Evolutionary conservation across 1,139 yeast genomes (phyloP), one percentile per base, ranked within the genome.

Genomic region (Yamadazyma siamensis): DNA sequence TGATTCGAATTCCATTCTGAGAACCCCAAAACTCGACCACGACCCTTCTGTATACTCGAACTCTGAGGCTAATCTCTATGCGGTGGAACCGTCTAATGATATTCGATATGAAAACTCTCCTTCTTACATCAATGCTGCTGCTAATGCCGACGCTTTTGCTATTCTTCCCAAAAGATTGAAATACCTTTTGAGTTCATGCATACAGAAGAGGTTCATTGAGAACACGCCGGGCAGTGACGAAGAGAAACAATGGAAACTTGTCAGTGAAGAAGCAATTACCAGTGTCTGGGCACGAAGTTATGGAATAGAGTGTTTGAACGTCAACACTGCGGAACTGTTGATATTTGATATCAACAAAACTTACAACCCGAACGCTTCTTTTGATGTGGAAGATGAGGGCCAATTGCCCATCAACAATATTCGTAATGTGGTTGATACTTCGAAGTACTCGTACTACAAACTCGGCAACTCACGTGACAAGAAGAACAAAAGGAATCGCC

Each of bases 221-320:
- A 29, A 32, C 9, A 48, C 44, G 13, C 19, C 32, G 12, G 14
- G 35, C 12, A 29, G 29, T 9, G 35, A 40, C 15, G 35, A 42
- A 3, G 35, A 40, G 5, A 58, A 59, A 25, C 51, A 62, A 20
- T 78, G 83, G 83, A 56, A 56, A 27, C 52, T 77, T 18, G 64
- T 77, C 4, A 68, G 80, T 3, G 84, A 78, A 47, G 82, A 77
- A 39, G 47, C 66, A 1, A 58, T 68, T 4, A 66, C 78, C 5
- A 59, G 61, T 24, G 61, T 71, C 6, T 77, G 84, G 83, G 65
- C 72, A n/a, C 54, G 57, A 26, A 64, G 79, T 38, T 77, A 62
- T 48, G 77, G 78, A 1, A 57, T 77, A 26, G 63, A 62, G 23
- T 71, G 77, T 31, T 47, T 72, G 41, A 71, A 70, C 39, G 64